phyloP scores from a whole-genome alignment of 805 yeast species.

The Zygoascus bituminiphila region DNA sequence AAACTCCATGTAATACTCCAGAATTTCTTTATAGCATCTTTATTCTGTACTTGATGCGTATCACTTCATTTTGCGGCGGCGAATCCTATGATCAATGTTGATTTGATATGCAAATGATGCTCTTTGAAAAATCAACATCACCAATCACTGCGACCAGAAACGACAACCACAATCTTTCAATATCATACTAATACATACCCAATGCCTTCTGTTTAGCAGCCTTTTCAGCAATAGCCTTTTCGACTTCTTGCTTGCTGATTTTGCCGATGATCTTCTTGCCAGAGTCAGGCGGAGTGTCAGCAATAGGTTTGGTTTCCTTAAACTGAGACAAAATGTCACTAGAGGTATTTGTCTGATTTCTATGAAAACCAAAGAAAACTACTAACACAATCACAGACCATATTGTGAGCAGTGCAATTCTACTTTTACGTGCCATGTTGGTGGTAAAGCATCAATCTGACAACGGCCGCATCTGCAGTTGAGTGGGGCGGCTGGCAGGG shows the following conservation, averaged over 20 bases:
- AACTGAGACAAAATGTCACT: background rate
- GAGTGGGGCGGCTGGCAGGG: no score
- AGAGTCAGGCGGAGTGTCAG: slow-evolving; percentile 8
- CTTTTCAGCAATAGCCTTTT: background rate
- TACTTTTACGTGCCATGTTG: slow-evolving; percentile 28
- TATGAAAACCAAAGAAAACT: slow-evolving; percentile 30
- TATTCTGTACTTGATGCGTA: background rate
- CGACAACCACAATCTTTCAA: background rate
- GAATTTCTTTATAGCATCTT: slow-evolving; percentile 23
- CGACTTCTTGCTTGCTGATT: slow-evolving; percentile 9
- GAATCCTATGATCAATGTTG: no score
- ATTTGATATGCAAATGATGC: no score
- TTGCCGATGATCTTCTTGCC: slow-evolving; percentile 13
- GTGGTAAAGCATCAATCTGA: background rate
- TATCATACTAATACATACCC: background rate
- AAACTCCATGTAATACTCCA: slow-evolving; percentile 37
- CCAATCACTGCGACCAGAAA: background rate
- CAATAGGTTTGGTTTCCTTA: background rate
- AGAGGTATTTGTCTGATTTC: slow-evolving; percentile 20
- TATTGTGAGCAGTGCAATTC: slow-evolving; percentile 37
- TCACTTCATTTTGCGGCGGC: background rate
- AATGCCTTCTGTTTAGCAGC: background rate
- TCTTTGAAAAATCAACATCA: no score
- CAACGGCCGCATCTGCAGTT: no score
- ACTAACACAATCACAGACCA: slow-evolving; percentile 28